Base-by-base conservation (phyloP, 2,329 filamentous ascomycete species). In the Ceratocystis smalleyi region DNA sequence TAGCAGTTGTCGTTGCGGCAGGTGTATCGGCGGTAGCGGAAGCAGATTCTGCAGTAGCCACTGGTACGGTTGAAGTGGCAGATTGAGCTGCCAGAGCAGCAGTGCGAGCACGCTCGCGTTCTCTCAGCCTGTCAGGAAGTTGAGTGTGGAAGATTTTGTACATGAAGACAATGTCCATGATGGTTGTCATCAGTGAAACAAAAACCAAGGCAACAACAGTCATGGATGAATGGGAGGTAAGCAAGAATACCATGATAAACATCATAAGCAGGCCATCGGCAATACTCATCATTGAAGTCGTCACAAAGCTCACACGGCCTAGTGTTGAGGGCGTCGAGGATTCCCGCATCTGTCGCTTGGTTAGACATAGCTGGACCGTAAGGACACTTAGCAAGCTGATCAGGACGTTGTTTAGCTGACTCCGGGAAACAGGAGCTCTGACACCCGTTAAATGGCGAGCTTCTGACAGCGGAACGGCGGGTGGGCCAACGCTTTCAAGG, bases 271-370 rank as follows among this genome's bases (percentile, higher is more conserved):
- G 82, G 68, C 87, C 84, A 59, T 66, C 65, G 1, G 65, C 61
- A 43, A 66, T 57, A 17, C 81, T 81, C 65, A 86, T 75, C 40
- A 85, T 75, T 81, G 78, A 77, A 27, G 81, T 77, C 0, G 83
- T 86, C 70, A 79, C 80, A 70, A 87, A 84, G 72, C 84, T 87
- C 69, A 87, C 79, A 19, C 85, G 78, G 2, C 82, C 83, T 68
- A 86, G 77, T 1, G 84, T 87, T 0, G 84, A 87, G 2, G 85
- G 85, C 6, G 85, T 87, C 59, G 78, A 84, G 0, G 83, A 81
- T 70, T 86, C 83, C 68, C 80, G 81, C 76, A 86, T 84, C 73
- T 88, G 85, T 59, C 77, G 72, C 70, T 85, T 84, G 64, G 86
- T 75, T 3, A 87, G 76, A 67, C 80, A 77, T 43, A 85, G 78